These are phyloP conservation scores for Urostyla sp. DNA, from an alignment of 73 alveolate species.

Conservation along the genomic window DNA sequence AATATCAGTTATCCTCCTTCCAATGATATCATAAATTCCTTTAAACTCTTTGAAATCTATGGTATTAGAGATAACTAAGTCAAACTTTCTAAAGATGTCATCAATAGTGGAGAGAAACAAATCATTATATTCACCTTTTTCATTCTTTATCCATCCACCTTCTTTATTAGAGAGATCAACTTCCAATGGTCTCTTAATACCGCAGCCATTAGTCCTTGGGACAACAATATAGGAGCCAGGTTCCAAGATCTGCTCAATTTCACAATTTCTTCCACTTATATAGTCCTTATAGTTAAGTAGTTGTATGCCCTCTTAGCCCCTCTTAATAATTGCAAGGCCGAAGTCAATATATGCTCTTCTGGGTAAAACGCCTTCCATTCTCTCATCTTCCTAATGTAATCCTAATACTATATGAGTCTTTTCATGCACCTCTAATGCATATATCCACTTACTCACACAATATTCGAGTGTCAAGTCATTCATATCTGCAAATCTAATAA, in stretches of 20 bases:
- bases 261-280: constrained; percentile 69
- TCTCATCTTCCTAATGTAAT: constrained; percentile 72
- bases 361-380: constrained; percentile 56
- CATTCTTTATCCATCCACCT: constrained; percentile 12
- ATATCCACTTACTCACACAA: constrained; percentile 48
- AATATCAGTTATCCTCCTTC: constrained; percentile 89
- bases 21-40: constrained; percentile 88
- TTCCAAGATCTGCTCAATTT: constrained; percentile 79
- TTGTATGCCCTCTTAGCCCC: constrained; percentile 31
- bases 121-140: not conserved
- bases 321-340: constrained; percentile 65
- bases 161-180: constrained; percentile 20
- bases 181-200: constrained; percentile 74
- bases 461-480: constrained; percentile 36
- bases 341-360: constrained; percentile 62
- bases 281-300: constrained; percentile 38
- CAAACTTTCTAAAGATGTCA: constrained; percentile 44
- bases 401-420: constrained; percentile 49
- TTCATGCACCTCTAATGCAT: constrained; percentile 45
- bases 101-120: constrained; percentile 30
- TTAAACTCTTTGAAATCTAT: constrained; percentile 30
- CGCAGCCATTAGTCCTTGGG: constrained; percentile 96
- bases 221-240: constrained; percentile 93
- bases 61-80: constrained; percentile 19
- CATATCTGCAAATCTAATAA: constrained; percentile 17